Conservation (phyloP, 768 basidiomycete genomes). For the Leucosporidium creatinivorum region DNA sequence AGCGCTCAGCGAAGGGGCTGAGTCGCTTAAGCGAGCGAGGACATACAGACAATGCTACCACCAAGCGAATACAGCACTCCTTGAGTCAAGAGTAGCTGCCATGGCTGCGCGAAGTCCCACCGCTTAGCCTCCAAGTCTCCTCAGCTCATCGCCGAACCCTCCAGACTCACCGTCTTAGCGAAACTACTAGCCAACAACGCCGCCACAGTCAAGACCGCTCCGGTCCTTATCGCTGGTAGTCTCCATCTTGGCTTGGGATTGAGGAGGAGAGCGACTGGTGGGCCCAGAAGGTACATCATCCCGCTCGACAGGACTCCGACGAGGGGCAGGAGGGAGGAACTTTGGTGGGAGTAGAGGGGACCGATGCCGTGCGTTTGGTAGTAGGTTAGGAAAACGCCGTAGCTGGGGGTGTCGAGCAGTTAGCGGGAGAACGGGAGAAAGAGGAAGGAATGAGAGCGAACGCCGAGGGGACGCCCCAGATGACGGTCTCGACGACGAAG, state of each 20-base stretch:
- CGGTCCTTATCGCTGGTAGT: background rate
- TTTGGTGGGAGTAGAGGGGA: background rate
- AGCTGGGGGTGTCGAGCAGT: background rate
- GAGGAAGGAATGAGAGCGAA: background rate
- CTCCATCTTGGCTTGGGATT: constrained; percentile 16
- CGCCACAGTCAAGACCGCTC: background rate
- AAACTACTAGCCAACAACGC: background rate
- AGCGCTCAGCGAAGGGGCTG: background rate
- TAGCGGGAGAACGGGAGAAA: background rate
- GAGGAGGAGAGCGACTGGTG: constrained; percentile 9
- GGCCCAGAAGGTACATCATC: constrained; percentile 14
- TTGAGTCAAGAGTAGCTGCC: background rate
- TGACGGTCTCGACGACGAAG: constrained; percentile 15
- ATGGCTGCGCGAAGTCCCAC: background rate
- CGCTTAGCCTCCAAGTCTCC: too few relatives aligned
- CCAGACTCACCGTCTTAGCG: constrained; percentile 2
- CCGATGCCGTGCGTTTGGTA: background rate
- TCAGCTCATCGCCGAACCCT: too few relatives aligned
- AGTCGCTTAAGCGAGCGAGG: too few relatives aligned
- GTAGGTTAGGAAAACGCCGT: constrained; percentile 14
- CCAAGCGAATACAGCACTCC: background rate
- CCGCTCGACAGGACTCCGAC: constrained; percentile 7
- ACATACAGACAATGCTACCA: background rate
- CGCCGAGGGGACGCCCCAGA: constrained; percentile 16
- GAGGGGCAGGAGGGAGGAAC: constrained; percentile 5